A percentile compares a stretch with the other conserved stretches of the same genome.
Evolutionary conservation across 371 early-diverging fungal species (phyloP).

Genomic region (Mortierella sp.): DNA sequence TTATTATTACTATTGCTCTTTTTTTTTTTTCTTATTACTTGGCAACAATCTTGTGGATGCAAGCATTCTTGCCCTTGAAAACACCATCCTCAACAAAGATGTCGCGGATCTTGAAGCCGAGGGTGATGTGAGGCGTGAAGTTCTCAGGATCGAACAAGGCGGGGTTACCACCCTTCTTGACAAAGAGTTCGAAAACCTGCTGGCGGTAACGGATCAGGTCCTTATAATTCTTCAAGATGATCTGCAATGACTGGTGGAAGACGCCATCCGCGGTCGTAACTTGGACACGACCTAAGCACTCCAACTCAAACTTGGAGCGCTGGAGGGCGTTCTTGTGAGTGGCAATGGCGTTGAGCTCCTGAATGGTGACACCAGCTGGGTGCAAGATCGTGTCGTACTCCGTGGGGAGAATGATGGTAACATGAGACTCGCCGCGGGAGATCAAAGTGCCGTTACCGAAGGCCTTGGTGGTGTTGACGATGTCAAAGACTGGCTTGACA

Average conservation of each 20-base stretch:
- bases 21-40: conserved; percentile 20
- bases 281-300: conserved; percentile 77
- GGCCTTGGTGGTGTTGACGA: conserved; percentile 62
- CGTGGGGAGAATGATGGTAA: conserved; percentile 83
- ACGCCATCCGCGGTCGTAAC: conserved; percentile 46
- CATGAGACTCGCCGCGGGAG: conserved; percentile 79
- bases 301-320: conserved; percentile 61
- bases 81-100: conserved; percentile 78
- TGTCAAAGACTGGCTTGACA: conserved; percentile 66
- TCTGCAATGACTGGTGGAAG: conserved; percentile 44
- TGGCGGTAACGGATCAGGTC: conserved; percentile 63
- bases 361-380: conserved; percentile 75
- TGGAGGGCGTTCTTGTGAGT: conserved; percentile 64
- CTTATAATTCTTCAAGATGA: conserved; percentile 43
- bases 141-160: conserved; percentile 70
- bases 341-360: conserved; percentile 77
- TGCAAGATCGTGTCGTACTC: conserved; percentile 71
- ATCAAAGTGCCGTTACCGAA: conserved; percentile 58
- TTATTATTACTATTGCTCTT: background rate
- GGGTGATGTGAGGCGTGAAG: conserved; percentile 81
- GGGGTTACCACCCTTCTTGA: conserved; percentile 68
- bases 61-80: conserved; percentile 80
- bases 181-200: conserved; percentile 64
- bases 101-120: conserved; percentile 77
- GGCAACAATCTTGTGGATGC: conserved; percentile 63